phyloP scores from a whole-genome alignment of 2,329 filamentous ascomycete genomes.

The Fusarium illudens region DNA sequence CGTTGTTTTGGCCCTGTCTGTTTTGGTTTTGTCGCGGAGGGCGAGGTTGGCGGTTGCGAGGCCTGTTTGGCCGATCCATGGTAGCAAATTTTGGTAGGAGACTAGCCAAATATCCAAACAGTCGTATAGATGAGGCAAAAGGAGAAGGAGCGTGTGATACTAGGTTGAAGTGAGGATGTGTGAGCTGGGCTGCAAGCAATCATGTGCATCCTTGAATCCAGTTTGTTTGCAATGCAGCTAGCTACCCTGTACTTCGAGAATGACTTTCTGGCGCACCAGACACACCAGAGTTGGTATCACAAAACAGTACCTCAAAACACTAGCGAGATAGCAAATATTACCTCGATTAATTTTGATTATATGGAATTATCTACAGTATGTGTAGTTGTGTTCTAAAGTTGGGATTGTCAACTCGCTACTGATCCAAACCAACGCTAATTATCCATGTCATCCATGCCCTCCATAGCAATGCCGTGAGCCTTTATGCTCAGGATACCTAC shows the following conservation, averaged over 20 bases:
- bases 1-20: slow-evolving; percentile 11
- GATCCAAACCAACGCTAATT: background rate
- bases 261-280: background rate
- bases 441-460: background rate
- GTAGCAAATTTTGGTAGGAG: background rate
- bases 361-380: background rate
- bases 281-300: background rate
- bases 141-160: background rate
- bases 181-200: background rate
- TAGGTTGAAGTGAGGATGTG: background rate
- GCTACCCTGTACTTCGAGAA: background rate
- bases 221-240: background rate
- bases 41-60: slow-evolving; percentile 46
- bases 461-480: background rate
- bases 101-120: background rate
- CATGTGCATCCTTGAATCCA: background rate
- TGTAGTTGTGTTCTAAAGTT: background rate
- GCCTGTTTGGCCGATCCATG: slow-evolving; percentile 48
- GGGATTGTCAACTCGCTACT: background rate
- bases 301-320: background rate
- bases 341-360: background rate
- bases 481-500: background rate
- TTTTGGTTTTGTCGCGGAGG: slow-evolving; percentile 30
- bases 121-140: background rate
- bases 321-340: background rate